Evolutionary conservation across 352 stramenopile genomes (phyloP).

Genomic region (Phytophthora pistaciae): DNA sequence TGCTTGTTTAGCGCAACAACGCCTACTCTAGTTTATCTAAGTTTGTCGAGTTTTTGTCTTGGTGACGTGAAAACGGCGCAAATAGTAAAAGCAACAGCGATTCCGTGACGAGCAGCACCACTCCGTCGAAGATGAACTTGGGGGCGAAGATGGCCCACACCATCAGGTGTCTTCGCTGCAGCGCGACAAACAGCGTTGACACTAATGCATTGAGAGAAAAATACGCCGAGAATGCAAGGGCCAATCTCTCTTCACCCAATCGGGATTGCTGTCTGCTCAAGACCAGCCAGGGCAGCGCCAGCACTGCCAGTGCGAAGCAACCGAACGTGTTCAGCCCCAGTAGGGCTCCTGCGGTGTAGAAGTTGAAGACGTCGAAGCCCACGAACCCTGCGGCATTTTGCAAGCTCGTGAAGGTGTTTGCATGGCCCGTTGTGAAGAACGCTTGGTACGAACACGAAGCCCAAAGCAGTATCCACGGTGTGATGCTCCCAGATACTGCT

Average conservation of each 20-base stretch:
- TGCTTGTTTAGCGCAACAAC: neutral
- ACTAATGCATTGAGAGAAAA: constrained; percentile 69
- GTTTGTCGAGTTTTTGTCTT: constrained; percentile 1
- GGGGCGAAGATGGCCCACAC: constrained; percentile 94
- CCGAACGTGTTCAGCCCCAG: constrained; percentile 92
- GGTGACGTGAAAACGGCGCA: constrained; percentile 25
- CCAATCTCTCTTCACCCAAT: neutral
- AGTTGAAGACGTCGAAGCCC: constrained; percentile 89
- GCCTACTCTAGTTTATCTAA: constrained; percentile 29
- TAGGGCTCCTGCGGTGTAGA: constrained; percentile 75
- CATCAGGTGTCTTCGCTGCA: constrained; percentile 92
- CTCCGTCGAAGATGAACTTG: constrained; percentile 91
- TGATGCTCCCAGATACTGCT: constrained; percentile 9
- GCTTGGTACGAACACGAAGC: constrained; percentile 68
- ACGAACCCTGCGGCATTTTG: constrained; percentile 92
- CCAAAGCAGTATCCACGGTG: constrained; percentile 67
- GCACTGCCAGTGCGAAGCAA: constrained; percentile 57
- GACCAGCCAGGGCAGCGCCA: constrained; percentile 47
- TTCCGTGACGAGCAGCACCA: constrained; percentile 68
- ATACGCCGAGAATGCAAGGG: constrained; percentile 49
- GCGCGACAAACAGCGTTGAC: constrained; percentile 85
- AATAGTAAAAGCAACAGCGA: constrained; percentile 50
- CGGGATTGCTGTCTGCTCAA: constrained; percentile 10
- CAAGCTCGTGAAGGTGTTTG: constrained; percentile 91
- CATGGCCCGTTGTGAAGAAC: constrained; percentile 91